Conservation (phyloP, 495 filamentous ascomycete genomes). For the Xylaria venustula region DNA sequence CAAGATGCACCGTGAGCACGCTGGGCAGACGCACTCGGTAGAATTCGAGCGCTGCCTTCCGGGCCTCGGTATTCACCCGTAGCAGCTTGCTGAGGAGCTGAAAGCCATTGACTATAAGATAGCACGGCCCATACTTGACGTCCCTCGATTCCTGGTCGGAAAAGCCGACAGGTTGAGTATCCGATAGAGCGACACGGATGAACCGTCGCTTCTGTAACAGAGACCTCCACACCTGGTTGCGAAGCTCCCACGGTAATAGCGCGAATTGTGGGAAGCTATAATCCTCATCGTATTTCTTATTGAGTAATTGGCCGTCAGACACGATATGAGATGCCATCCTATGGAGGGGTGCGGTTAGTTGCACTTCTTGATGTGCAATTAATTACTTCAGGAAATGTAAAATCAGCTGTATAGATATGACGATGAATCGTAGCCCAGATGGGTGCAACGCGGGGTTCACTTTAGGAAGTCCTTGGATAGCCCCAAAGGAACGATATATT, state of each 20-base stretch:
- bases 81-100: constrained; percentile 15
- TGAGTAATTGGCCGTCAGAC: background rate
- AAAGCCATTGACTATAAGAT: background rate
- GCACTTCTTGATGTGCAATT: no score
- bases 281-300: background rate
- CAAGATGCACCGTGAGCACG: background rate
- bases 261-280: background rate
- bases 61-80: constrained; percentile 11
- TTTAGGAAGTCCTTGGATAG: no score
- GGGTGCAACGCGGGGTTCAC: no score
- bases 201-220: background rate
- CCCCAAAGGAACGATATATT: no score
- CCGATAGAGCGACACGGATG: background rate
- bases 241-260: background rate
- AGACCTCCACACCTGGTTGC: background rate
- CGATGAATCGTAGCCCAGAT: no score
- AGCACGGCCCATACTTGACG: constrained; percentile 10
- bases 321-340: background rate
- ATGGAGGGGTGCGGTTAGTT: background rate
- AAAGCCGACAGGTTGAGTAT: background rate
- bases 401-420: no score
- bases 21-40: constrained; percentile 16
- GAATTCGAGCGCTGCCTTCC: constrained; percentile 14
- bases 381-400: no score
- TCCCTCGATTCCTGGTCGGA: constrained; percentile 9